phyloP scores from a whole-genome alignment of 768 basidiomycete genomes.

The Pisolithus tinctorius region DNA sequence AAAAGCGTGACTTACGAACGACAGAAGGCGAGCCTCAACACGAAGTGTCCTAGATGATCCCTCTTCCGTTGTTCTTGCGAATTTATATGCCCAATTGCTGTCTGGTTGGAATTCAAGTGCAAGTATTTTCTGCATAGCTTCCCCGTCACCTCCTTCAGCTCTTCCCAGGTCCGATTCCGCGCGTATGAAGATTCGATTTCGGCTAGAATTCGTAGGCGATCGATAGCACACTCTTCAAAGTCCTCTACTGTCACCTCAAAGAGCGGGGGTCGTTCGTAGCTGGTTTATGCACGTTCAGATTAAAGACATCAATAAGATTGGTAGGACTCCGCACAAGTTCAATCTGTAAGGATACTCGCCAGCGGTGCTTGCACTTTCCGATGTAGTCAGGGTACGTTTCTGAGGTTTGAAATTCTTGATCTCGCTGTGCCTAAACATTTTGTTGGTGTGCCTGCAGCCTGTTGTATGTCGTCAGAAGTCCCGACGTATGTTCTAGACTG shows the following conservation, averaged over 20 bases:
- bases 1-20: constrained; percentile 64
- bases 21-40: constrained; percentile 91
- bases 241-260: constrained; percentile 92
- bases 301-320: neutral
- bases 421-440: constrained; percentile 19
- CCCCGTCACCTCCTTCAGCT: constrained; percentile 57
- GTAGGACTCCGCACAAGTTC: constrained; percentile 59
- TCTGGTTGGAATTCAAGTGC: constrained; percentile 56
- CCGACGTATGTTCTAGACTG: neutral
- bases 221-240: constrained; percentile 87
- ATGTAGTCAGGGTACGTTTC: neutral
- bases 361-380: neutral
- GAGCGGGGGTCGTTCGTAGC: constrained; percentile 81
- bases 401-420: constrained; percentile 3
- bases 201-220: constrained; percentile 79
- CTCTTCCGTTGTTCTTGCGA: constrained; percentile 53
- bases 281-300: constrained; percentile 22
- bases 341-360: constrained; percentile 55
- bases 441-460: neutral
- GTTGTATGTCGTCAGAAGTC: neutral
- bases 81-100: constrained; percentile 41
- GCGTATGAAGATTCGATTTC: constrained; percentile 88
- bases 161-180: constrained; percentile 77
- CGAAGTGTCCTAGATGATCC: constrained; percentile 91
- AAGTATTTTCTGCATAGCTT: constrained; percentile 71